Evolutionary conservation across 345 rosid genomes (phyloP).

Genomic region (Jatropha curcas): DNA sequence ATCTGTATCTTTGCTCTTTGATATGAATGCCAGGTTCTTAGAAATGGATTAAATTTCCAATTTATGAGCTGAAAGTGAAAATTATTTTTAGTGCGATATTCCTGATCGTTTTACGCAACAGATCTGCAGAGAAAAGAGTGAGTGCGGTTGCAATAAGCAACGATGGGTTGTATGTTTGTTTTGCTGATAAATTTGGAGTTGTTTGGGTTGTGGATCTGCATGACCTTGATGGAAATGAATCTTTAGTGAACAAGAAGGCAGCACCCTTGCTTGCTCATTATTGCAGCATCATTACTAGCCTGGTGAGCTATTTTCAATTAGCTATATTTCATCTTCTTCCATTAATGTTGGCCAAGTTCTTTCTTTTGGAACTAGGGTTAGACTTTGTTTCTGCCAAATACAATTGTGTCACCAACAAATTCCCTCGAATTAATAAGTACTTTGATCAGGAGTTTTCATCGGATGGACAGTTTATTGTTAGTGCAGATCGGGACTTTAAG

Average conservation of each 20-base stretch:
- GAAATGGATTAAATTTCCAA: not conserved
- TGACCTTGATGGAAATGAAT: slow-evolving; percentile 40
- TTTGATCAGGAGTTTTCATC: slow-evolving; percentile 81
- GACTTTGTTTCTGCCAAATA: too few relatives aligned
- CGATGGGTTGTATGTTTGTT: slow-evolving; percentile 67
- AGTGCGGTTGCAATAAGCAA: slow-evolving; percentile 72
- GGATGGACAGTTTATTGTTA: slow-evolving; percentile 68
- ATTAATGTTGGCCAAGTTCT: not conserved
- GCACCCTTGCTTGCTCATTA: slow-evolving; percentile 80
- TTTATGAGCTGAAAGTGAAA: not conserved
- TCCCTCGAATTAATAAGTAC: not conserved
- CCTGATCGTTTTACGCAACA: slow-evolving; percentile 22
- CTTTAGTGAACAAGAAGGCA: slow-evolving; percentile 53
- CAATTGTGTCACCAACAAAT: not conserved
- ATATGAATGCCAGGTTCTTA: not conserved
- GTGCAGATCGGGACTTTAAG: slow-evolving; percentile 88
- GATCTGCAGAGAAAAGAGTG: slow-evolving; percentile 91
- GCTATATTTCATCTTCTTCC: not conserved
- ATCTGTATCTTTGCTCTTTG: not conserved
- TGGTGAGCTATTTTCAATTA: slow-evolving; percentile 41
- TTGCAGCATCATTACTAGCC: slow-evolving; percentile 91
- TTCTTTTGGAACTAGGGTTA: too few relatives aligned
- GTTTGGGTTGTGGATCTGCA: slow-evolving; percentile 77
- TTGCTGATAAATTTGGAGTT: slow-evolving; percentile 95
- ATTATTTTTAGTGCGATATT: not conserved